Evolutionary conservation across 345 rosid species (phyloP).

Genomic region (Litchi chinensis): DNA sequence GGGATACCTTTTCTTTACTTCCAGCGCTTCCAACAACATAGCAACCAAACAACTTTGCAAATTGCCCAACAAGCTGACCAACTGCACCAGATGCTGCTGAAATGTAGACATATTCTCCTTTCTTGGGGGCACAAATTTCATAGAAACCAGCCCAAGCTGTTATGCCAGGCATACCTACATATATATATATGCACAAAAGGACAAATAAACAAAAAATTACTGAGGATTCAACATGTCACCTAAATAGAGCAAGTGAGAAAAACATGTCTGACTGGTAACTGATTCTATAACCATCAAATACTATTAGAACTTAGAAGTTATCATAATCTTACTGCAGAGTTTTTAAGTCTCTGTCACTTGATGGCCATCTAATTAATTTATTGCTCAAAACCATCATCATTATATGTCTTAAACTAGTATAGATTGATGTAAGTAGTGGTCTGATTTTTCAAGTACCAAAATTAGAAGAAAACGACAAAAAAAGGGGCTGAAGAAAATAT

Average conservation of each 20-base stretch:
- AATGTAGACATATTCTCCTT: background rate
- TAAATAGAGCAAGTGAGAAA: too few relatives aligned
- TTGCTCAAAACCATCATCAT: too few relatives aligned
- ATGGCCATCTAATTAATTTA: too few relatives aligned
- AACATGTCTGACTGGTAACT: background rate
- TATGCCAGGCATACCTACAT: constrained; percentile 1
- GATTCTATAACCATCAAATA: background rate
- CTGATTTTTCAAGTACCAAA: too few relatives aligned
- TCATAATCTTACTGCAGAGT: too few relatives aligned
- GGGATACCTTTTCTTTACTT: background rate
- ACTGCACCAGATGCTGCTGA: constrained; percentile 19
- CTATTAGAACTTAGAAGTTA: too few relatives aligned
- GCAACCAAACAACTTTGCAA: constrained; percentile 18
- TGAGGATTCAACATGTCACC: background rate
- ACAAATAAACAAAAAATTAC: background rate
- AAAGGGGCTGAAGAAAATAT: too few relatives aligned
- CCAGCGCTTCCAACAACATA: constrained; percentile 18
- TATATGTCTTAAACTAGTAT: too few relatives aligned
- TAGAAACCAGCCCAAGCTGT: constrained; percentile 9
- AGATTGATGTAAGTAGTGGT: too few relatives aligned
- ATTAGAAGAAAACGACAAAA: too few relatives aligned
- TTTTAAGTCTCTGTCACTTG: too few relatives aligned
- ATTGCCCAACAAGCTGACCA: constrained; percentile 15
- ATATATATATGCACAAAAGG: background rate
- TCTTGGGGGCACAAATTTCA: constrained; percentile 1